Evolutionary conservation across 1,284 basidiomycete species (phyloP).

Genomic region (Fomitiporia mediterranea): DNA sequence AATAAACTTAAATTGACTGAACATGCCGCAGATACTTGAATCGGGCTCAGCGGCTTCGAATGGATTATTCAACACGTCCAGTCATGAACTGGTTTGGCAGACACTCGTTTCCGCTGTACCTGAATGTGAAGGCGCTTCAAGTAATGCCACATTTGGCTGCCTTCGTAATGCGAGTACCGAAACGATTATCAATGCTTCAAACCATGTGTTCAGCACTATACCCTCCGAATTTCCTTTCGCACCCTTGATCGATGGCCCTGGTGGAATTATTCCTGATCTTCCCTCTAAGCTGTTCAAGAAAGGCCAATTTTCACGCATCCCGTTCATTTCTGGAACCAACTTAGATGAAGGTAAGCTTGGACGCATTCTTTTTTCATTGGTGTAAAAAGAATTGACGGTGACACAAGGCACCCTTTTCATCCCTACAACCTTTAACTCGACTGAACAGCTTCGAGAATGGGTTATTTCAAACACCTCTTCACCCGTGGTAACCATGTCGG

Average conservation of each 20-base stretch:
- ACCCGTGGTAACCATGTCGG: slow-evolving; percentile 25
- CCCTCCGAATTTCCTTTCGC: slow-evolving; percentile 34
- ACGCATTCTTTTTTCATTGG: neutral
- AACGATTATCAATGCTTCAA: slow-evolving; percentile 33
- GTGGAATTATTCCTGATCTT: slow-evolving; percentile 39
- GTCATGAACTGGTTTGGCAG: slow-evolving; percentile 37
- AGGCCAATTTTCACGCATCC: slow-evolving; percentile 37
- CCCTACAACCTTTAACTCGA: slow-evolving; percentile 29
- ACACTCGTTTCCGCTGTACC: slow-evolving; percentile 37
- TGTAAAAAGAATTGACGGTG: neutral
- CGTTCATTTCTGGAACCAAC: slow-evolving; percentile 46
- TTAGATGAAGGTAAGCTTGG: slow-evolving; percentile 41
- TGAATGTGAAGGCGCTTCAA: slow-evolving; percentile 30
- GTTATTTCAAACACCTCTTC: slow-evolving; percentile 34
- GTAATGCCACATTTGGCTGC: slow-evolving; percentile 37
- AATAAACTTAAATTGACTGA: neutral
- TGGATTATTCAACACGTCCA: slow-evolving; percentile 29
- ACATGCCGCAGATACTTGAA: slow-evolving; percentile 37
- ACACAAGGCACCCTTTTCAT: slow-evolving; percentile 38
- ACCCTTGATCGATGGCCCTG: slow-evolving; percentile 40
- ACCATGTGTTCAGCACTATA: slow-evolving; percentile 25
- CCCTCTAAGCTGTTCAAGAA: slow-evolving; percentile 33
- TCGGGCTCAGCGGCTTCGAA: slow-evolving; percentile 37
- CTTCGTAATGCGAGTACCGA: slow-evolving; percentile 34
- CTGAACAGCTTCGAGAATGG: slow-evolving; percentile 26